Conservation (phyloP, 1,139 yeast genomes). For the Saccharomyces hybrid region DNA sequence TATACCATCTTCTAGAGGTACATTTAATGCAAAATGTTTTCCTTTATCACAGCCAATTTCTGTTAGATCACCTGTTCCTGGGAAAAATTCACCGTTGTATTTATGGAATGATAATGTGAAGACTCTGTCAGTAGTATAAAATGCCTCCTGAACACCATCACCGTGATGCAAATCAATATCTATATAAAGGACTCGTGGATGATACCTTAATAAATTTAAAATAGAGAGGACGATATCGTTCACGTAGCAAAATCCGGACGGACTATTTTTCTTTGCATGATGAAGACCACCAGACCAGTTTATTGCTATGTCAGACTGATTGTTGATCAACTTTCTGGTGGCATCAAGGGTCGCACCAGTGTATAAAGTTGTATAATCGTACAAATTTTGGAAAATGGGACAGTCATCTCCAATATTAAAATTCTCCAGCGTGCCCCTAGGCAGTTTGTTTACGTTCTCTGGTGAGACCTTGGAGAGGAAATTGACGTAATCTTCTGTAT, state of each 20-base stretch:
- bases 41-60: conserved; percentile 91
- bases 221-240: conserved; percentile 91
- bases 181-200: conserved; percentile 85
- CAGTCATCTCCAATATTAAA: conserved; percentile 97
- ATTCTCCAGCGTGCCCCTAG: conserved; percentile 51
- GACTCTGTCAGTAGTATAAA: conserved; percentile 89
- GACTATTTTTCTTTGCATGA: conserved; percentile 92
- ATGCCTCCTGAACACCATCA: conserved; percentile 97
- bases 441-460: conserved; percentile 56
- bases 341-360: conserved; percentile 95
- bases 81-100: conserved; percentile 92
- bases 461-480: conserved; percentile 79
- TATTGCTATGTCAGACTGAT: conserved; percentile 90
- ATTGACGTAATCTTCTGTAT: conserved; percentile 79
- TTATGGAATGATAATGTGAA: conserved; percentile 95
- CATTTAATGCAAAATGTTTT: conserved; percentile 77
- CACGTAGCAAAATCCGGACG: conserved; percentile 91
- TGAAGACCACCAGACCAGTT: conserved; percentile 98
- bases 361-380: conserved; percentile 76
- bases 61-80: conserved; percentile 87
- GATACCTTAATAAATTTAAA: conserved; percentile 71
- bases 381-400: conserved; percentile 93
- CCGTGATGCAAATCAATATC: conserved; percentile 98
- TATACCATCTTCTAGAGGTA: conserved; percentile 92
- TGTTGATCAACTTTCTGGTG: conserved; percentile 70